phyloP scores from a whole-genome alignment of 2,329 filamentous ascomycete genomes.

The Trichophyton equinum region DNA sequence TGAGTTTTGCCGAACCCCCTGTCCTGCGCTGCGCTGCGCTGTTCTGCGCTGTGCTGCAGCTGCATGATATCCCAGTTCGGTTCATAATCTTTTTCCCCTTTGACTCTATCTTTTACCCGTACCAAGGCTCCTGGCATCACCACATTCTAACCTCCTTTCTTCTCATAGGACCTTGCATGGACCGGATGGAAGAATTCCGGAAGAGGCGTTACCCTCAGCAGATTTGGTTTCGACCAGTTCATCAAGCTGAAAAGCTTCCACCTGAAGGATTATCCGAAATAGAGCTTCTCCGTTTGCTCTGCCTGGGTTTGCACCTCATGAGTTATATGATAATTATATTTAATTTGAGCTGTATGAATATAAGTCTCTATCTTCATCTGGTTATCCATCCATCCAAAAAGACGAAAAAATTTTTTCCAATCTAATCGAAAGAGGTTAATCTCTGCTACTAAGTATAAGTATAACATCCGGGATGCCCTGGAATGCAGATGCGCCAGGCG shows the following conservation, averaged over 20 bases:
- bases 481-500: background rate
- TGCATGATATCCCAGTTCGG: background rate
- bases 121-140: background rate
- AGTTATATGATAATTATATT: background rate
- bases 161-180: conserved; percentile 71
- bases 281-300: conserved; percentile 1
- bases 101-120: conserved; percentile 7
- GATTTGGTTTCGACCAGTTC: conserved; percentile 88
- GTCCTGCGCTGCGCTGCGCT: background rate
- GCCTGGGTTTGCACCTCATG: no score
- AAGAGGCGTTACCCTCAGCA: conserved; percentile 77
- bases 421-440: background rate
- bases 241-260: conserved; percentile 95
- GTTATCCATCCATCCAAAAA: background rate
- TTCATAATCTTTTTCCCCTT: conserved; percentile 1
- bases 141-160: conserved; percentile 16
- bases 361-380: background rate
- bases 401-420: background rate
- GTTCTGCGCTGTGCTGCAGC: no score
- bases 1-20: conserved; percentile 40
- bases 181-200: conserved; percentile 97
- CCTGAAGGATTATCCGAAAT: conserved; percentile 63
- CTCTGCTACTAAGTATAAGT: background rate
- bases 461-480: background rate
- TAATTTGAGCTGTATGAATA: background rate